Percentiles rank a stretch among this genome's conserved stretches.
Evolutionary conservation across 495 filamentous ascomycete genomes (phyloP).

Genomic region (Cenococcum geophilum): DNA sequence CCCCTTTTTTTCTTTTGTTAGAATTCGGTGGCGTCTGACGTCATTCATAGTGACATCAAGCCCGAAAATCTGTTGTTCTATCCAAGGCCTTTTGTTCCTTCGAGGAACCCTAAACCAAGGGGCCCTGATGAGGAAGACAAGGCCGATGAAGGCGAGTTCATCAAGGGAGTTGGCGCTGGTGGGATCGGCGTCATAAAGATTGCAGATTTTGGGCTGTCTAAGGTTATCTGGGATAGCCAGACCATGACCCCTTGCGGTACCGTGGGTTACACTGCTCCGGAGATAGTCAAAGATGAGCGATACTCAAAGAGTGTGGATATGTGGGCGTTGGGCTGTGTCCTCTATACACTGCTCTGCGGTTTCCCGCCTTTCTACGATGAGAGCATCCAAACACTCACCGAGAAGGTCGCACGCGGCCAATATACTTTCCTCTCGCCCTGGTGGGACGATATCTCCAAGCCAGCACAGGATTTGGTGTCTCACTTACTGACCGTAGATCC

Average conservation of each 20-base stretch:
- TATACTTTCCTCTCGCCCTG: constrained; percentile 97
- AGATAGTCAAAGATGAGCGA: constrained; percentile 97
- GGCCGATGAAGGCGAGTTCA: constrained; percentile 92
- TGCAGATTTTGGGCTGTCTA: constrained; percentile 94
- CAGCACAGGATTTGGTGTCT: constrained; percentile 87
- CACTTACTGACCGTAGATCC: constrained; percentile 92
- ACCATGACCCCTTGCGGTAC: constrained; percentile 99
- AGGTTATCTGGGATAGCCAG: constrained; percentile 95
- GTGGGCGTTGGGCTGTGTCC: constrained; percentile 96
- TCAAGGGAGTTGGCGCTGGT: constrained; percentile 73
- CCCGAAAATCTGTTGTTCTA: constrained; percentile 95
- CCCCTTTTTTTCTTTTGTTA: constrained; percentile 23
- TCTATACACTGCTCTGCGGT: constrained; percentile 93
- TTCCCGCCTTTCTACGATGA: constrained; percentile 99
- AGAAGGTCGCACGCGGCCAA: constrained; percentile 94
- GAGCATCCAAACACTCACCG: constrained; percentile 91
- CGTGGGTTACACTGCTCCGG: constrained; percentile 96
- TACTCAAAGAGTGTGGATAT: constrained; percentile 99
- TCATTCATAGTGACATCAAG: constrained; percentile 78
- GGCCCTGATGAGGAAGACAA: constrained; percentile 92
- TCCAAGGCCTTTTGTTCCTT: constrained; percentile 73
- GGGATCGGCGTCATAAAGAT: constrained; percentile 96
- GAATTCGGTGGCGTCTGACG: constrained; percentile 28
- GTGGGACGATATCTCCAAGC: constrained; percentile 98
- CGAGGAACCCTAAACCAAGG: constrained; percentile 68